Evolutionary conservation across 176 grass and related monocot species (phyloP).

Genomic region (Aegilops tauschii): DNA sequence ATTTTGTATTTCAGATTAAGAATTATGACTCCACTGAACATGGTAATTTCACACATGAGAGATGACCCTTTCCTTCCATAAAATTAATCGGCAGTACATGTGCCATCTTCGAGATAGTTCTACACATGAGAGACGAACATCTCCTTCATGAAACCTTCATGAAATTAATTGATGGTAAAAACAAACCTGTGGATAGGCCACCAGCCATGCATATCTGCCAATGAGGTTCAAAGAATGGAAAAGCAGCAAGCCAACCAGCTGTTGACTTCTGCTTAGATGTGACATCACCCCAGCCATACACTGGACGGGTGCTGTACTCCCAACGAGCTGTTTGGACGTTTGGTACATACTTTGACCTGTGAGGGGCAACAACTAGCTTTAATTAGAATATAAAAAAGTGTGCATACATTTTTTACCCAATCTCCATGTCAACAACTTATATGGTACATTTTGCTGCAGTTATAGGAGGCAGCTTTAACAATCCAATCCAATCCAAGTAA

Average conservation of each 20-base stretch:
- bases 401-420: not conserved
- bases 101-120: not conserved
- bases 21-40: not conserved
- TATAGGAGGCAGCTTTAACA: not conserved
- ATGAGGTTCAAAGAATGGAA: slow-evolving; percentile 99
- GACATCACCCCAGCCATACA: slow-evolving; percentile 92
- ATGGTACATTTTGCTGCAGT: not conserved
- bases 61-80: not conserved
- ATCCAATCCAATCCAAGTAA: no score
- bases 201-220: slow-evolving; percentile 97
- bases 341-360: slow-evolving; percentile 86
- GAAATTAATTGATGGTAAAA: not conserved
- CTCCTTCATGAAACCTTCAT: slow-evolving; percentile 10
- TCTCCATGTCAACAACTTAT: not conserved
- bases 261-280: slow-evolving; percentile 75
- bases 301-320: slow-evolving; percentile 85
- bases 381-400: not conserved
- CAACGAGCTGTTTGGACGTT: slow-evolving; percentile 91
- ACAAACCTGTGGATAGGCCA: slow-evolving; percentile 88
- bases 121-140: slow-evolving; percentile 5
- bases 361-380: slow-evolving; percentile 13
- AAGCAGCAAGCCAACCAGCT: slow-evolving; percentile 88
- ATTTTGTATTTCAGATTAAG: not conserved
- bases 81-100: not conserved
- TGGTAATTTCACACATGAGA: slow-evolving; percentile 17